Percentiles rank a stretch among this genome's conserved stretches.
phyloP scores from a whole-genome alignment of 257 asterid genomes.

The Jacaranda mimosifolia region DNA sequence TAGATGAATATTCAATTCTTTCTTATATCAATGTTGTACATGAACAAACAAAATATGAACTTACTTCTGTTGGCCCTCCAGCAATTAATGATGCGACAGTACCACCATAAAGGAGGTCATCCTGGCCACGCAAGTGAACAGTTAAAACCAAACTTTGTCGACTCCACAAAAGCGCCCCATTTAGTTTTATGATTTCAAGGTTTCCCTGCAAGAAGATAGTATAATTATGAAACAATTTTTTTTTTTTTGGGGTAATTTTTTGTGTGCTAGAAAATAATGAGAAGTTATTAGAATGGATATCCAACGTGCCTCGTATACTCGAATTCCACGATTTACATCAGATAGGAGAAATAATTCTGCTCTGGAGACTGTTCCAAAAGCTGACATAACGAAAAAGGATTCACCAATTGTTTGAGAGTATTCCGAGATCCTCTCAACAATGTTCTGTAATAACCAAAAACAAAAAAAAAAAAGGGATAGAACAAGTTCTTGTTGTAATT shows the following conservation, averaged over 20 bases:
- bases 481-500: not conserved
- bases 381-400: constrained; percentile 51
- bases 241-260: too few relatives aligned
- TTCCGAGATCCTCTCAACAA: constrained; percentile 43
- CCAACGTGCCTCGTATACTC: too few relatives aligned
- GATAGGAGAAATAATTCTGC: constrained; percentile 31
- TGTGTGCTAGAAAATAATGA: not conserved
- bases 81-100: constrained; percentile 48
- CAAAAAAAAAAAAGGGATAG: not conserved
- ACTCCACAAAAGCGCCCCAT: constrained; percentile 48
- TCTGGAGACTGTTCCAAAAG: constrained; percentile 45
- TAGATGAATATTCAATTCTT: too few relatives aligned
- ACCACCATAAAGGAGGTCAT: constrained; percentile 47
- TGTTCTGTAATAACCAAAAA: constrained; percentile 43
- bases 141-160: constrained; percentile 40
- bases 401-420: constrained; percentile 44
- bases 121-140: constrained; percentile 36
- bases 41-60: not conserved
- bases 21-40: too few relatives aligned
- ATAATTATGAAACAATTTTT: too few relatives aligned
- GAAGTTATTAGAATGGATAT: not conserved
- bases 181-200: constrained; percentile 36
- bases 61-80: constrained; percentile 46
- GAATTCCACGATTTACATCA: too few relatives aligned
- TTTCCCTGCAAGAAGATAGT: constrained; percentile 35